Conservation (phyloP, 1,284 basidiomycete species). For the Anthracocystis panici-leucophaei region DNA sequence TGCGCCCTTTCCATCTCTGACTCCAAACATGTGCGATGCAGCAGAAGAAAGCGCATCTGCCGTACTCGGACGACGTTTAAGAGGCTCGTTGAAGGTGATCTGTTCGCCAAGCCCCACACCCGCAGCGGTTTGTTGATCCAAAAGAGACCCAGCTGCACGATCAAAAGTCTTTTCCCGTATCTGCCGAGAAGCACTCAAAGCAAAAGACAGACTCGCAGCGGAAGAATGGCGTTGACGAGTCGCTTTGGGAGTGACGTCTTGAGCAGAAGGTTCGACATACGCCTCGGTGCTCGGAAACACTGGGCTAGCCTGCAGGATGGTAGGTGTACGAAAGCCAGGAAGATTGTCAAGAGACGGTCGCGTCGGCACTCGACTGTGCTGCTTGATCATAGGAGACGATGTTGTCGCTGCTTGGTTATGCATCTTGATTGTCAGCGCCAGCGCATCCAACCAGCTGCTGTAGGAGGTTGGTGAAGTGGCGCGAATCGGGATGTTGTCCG, state of each 20-base stretch:
- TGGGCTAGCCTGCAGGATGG: not conserved
- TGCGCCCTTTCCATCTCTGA: not conserved
- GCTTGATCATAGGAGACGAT: not conserved
- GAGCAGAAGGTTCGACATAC: not conserved
- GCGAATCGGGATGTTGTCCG: constrained; percentile 11
- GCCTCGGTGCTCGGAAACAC: not conserved
- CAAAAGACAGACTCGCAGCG: constrained; percentile 14
- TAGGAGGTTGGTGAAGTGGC: constrained; percentile 1
- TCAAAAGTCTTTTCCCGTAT: not conserved
- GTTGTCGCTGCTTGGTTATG: not conserved
- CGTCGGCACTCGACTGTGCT: constrained; percentile 1
- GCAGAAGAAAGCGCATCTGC: constrained; percentile 3
- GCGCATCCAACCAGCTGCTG: constrained; percentile 27
- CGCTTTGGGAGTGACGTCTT: constrained; percentile 24
- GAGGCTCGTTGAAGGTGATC: not conserved
- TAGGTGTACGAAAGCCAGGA: constrained; percentile 32
- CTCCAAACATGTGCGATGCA: not conserved
- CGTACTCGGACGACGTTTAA: not conserved
- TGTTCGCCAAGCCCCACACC: not conserved
- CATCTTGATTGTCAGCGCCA: constrained; percentile 28
- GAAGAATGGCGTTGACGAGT: constrained; percentile 21
- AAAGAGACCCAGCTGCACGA: not conserved
- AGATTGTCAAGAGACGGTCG: constrained; percentile 21
- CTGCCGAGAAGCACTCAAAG: constrained; percentile 1
- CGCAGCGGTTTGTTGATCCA: not conserved